Base-by-base conservation (phyloP, 257 asterid species). In the Anisodus acutangulus region DNA sequence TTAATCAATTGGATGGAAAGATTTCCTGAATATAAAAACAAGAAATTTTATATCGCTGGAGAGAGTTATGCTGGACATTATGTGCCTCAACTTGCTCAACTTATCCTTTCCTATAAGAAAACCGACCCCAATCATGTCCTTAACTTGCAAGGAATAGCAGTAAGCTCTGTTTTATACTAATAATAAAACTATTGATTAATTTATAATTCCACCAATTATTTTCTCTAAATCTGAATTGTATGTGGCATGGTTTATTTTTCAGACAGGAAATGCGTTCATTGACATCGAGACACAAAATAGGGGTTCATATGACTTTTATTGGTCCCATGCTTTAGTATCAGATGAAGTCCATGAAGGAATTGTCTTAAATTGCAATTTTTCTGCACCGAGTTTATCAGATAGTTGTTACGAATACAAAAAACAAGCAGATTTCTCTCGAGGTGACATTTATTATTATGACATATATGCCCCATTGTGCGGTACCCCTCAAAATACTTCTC, bases 61-160 rank as follows among this genome's bases (percentile, higher is more conserved):
- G 97, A 93, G 85, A 92, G 94, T 80, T 94, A 92, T 76, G 95
- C 94, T 0, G 97, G 95, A 19, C 98, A 94, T 83, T 94, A 92
- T 10, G 92, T 90, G 6, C 98, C 98, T 49, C 98, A 94, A 66
- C 94, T 94, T 3, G 93, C 97, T 11, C 87, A 89, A 22, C 79
- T 92, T 22, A 89, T 92, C 89, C 91, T 88, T 15, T 70, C 85
- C 3, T 87, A 84, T 70, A 93, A 92, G 89, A 86, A 88, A 58
- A 87, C 86, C 17, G 87, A 91, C 2, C 90, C 91, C 63, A 91
- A 90, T 82, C 89, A 92, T 9, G 85, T 87, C 82, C 86, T 93
- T 68, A 91, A 88, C 70, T 64, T 93, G 72, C 91, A 90, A 89
- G 95, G 97, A 67, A 86, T 93, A 63, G 93, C 94, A 49, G 96